Evolutionary conservation across 2,329 filamentous ascomycete genomes (phyloP), one percentile per base, ranked within the genome.

Genomic region (Alternaria conjuncta): DNA sequence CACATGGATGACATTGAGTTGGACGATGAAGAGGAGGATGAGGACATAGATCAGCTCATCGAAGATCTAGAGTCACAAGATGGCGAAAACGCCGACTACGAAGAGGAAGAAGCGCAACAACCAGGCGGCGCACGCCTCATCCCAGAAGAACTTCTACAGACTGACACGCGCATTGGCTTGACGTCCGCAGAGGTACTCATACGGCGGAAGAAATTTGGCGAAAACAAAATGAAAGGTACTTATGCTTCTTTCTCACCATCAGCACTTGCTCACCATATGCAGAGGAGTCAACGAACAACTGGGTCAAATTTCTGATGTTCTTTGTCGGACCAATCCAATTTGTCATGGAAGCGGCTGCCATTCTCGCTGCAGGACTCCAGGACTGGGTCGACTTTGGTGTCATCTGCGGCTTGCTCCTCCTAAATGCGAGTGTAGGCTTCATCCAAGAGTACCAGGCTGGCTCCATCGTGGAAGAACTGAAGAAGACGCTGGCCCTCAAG

Each of bases 381-480:
- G 92, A 96, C 75, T 97, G 93, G 93, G 91, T 97, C 69, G 93
- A 97, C 84, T 95, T 97, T 76, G 93, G 92, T 86, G 93, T 97
- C 77, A 97, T 97, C 72, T 93, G 91, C 81, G 93, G 84, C 76
- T 86, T 96, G 55, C 87, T 97, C 10, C 80, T 96, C 70, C 90
- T 97, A 69, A 97, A 97, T 84, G 93, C 93, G 45, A 84, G 83
- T 68, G 93, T 97, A 68, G 93, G 93, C 83, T 97, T 96, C 82
- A 85, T 94, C 64, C 93, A 97, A 81, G 93, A 97, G 83, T 96
- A 87, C 82, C 92, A 96, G 82, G 93, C 93, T 66, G 93, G 92
- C 78, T 94, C 91, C 60, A 96, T 96, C 68, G 93, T 97, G 82
- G 92, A 95, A 53, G 92, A 96, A 79, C 83, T 97, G 76, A 96